Percentiles rank a stretch among this genome's conserved stretches.
Conservation (phyloP, 2,329 filamentous ascomycete genomes). For the Aspergillus sp. region DNA sequence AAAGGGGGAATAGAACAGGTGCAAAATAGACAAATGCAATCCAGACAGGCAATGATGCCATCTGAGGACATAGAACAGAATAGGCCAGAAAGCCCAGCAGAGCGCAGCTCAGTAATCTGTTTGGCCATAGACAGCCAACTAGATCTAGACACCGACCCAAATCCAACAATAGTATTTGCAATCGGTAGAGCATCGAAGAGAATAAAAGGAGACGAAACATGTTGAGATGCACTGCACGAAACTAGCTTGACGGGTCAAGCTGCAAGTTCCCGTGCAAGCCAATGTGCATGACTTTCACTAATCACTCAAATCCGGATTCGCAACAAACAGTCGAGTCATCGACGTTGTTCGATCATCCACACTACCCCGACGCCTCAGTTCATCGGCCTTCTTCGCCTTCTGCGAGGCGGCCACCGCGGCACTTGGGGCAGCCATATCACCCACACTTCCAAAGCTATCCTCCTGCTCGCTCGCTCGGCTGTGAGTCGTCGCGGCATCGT, state of each 20-base stretch:
- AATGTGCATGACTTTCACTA: constrained; percentile 7
- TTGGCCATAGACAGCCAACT: no score
- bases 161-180: no score
- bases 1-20: no score
- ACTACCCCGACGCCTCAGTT: constrained; percentile 43
- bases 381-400: constrained; percentile 39
- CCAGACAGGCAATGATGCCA: neutral
- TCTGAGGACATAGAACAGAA: no score
- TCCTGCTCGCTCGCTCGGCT: constrained; percentile 39
- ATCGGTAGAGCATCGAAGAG: no score
- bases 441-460: constrained; percentile 51
- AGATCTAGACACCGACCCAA: no score
- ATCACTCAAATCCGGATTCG: constrained; percentile 44
- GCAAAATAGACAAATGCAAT: neutral
- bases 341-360: constrained; percentile 45
- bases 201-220: no score
- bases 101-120: no score
- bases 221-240: neutral
- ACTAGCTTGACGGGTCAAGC: no score
- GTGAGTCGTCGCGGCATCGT: constrained; percentile 25
- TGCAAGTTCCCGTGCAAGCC: no score
- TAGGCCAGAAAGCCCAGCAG: no score
- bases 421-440: constrained; percentile 45
- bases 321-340: constrained; percentile 45
- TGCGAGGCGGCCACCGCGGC: constrained; percentile 33